These are phyloP conservation scores for Trypanosoma cruzi DNA, from an alignment of 208 protist genomes.

Conservation along the genomic window DNA sequence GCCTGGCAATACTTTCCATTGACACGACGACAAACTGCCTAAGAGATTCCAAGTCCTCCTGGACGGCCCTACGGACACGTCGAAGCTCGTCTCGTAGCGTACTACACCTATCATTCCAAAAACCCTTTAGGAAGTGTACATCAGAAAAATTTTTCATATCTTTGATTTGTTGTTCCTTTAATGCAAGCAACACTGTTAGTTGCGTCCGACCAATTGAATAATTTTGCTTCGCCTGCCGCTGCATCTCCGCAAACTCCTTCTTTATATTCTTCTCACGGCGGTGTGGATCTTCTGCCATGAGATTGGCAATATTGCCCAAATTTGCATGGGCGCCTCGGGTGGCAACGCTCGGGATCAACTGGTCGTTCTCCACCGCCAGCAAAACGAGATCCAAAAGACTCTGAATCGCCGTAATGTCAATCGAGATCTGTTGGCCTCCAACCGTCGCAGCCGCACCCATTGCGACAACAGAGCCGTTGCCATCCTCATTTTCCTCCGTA, in stretches of 20 bases:
- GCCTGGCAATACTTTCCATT: slow-evolving; percentile 49
- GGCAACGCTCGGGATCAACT: slow-evolving; percentile 37
- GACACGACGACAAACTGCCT: slow-evolving; percentile 46
- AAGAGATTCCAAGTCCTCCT: slow-evolving; percentile 57
- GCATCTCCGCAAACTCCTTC: slow-evolving; percentile 50
- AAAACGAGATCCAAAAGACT: slow-evolving; percentile 86
- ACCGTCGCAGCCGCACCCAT: background rate
- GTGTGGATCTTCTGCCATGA: slow-evolving; percentile 39
- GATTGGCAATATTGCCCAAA: slow-evolving; percentile 35
- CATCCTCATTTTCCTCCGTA: slow-evolving; percentile 17
- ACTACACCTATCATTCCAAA: slow-evolving; percentile 35
- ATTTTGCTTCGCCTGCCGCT: slow-evolving; percentile 59
- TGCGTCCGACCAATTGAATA: slow-evolving; percentile 47
- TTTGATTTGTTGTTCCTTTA: slow-evolving; percentile 69
- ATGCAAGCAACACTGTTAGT: slow-evolving; percentile 41
- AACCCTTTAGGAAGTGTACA: slow-evolving; percentile 36
- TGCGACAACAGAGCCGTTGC: background rate
- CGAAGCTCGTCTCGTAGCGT: slow-evolving; percentile 53
- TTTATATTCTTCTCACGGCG: slow-evolving; percentile 38
- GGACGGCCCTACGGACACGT: slow-evolving; percentile 35
- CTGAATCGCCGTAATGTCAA: slow-evolving; percentile 67
- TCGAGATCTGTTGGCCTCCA: slow-evolving; percentile 6
- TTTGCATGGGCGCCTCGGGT: slow-evolving; percentile 23
- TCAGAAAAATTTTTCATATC: slow-evolving; percentile 67
- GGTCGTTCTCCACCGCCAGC: slow-evolving; percentile 83